These are phyloP conservation scores for Fusarium multiceps DNA, from an alignment of 2,329 filamentous ascomycete genomes.

Conservation along the genomic window DNA sequence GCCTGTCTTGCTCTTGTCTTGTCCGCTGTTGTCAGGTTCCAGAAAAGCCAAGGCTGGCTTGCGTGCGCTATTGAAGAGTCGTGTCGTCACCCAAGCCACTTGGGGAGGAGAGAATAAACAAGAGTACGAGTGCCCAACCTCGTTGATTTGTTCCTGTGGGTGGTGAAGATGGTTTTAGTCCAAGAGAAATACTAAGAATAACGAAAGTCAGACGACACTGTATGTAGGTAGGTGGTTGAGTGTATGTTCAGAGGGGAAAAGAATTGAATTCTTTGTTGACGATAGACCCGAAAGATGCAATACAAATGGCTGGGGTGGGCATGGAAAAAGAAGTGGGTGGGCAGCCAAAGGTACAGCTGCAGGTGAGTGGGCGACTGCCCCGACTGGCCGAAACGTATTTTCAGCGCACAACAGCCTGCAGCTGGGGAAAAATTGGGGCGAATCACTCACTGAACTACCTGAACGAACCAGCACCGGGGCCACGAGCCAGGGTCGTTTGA, in stretches of 20 bases:
- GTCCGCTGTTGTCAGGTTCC: conserved; percentile 1
- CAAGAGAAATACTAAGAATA: background rate
- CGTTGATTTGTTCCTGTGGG: background rate
- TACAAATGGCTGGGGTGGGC: conserved; percentile 12
- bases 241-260: conserved; percentile 1
- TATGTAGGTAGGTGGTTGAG: background rate
- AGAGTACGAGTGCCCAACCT: conserved; percentile 26
- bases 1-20: conserved; percentile 3
- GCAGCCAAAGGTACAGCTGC: background rate
- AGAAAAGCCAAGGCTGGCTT: conserved; percentile 38
- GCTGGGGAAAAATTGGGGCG: conserved; percentile 34
- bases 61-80: conserved; percentile 39
- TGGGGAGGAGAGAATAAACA: conserved; percentile 18
- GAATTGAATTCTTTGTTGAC: conserved; percentile 10
- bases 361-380: background rate
- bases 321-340: conserved; percentile 16
- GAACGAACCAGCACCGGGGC: background rate
- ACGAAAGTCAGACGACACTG: background rate
- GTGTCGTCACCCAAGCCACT: conserved; percentile 41
- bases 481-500: conserved; percentile 1
- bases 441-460: conserved; percentile 7
- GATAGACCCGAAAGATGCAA: background rate
- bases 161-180: background rate
- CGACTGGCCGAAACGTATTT: background rate
- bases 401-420: conserved; percentile 21